A percentile compares a stretch with the other conserved stretches of the same genome.
Evolutionary conservation across 139 green algal genomes (phyloP).

Genomic region (Ostreobium quekettii): DNA sequence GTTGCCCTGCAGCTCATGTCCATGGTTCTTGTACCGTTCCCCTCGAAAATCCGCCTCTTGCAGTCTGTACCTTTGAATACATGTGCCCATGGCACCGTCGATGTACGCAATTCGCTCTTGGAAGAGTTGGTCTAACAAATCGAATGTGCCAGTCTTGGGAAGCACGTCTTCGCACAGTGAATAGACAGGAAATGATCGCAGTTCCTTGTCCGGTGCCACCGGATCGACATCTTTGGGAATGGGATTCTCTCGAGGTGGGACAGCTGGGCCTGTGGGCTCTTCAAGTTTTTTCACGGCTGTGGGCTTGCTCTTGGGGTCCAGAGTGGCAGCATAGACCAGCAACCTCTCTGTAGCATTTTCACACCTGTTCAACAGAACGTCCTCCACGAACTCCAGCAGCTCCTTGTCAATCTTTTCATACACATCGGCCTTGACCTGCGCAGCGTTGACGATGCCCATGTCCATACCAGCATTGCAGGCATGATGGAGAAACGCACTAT

Average conservation of each 20-base stretch:
- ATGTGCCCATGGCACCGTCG: constrained; percentile 95
- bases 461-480: constrained; percentile 94
- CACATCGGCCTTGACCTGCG: constrained; percentile 83
- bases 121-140: constrained; percentile 69
- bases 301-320: constrained; percentile 18
- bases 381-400: constrained; percentile 92
- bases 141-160: constrained; percentile 47
- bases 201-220: constrained; percentile 3
- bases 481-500: constrained; percentile 90
- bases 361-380: constrained; percentile 95
- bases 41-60: constrained; percentile 85
- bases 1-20: constrained; percentile 93
- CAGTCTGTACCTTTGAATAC: constrained; percentile 79
- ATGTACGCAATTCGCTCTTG: constrained; percentile 87
- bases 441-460: constrained; percentile 98
- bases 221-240: constrained; percentile 26
- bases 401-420: constrained; percentile 98
- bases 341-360: constrained; percentile 96
- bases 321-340: constrained; percentile 76
- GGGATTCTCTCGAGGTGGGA: constrained; percentile 42
- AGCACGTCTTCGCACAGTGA: constrained; percentile 14
- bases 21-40: constrained; percentile 60
- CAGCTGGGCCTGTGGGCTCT: constrained; percentile 22
- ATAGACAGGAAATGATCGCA: constrained; percentile 14
- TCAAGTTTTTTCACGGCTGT: constrained; percentile 24